Percentiles rank a stretch among this genome's conserved stretches.
Conservation (phyloP, 2,329 filamentous ascomycete species). For the Colletotrichum tropicale region DNA sequence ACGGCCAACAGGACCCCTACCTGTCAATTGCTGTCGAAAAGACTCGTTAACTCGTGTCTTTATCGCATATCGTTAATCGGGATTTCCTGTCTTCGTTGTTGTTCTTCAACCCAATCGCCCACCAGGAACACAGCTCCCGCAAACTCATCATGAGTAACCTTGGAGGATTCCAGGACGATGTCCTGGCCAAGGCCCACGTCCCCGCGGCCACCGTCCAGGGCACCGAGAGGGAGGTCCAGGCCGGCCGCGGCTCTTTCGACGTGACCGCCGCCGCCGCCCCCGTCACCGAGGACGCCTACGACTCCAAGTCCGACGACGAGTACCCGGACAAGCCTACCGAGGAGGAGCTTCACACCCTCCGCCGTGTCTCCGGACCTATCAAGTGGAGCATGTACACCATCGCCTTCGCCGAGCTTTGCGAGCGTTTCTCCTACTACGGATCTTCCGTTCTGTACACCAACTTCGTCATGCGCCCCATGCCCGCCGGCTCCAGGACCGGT, state of each 20-base stretch:
- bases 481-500: conserved; percentile 58
- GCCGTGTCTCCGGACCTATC: conserved; percentile 67
- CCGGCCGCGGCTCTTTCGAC: conserved; percentile 23
- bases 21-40: conserved; percentile 16
- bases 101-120: not conserved
- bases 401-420: conserved; percentile 75
- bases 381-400: conserved; percentile 72
- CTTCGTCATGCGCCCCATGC: conserved; percentile 63
- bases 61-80: not conserved
- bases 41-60: conserved; percentile 21
- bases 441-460: conserved; percentile 72
- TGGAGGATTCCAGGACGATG: conserved; percentile 20
- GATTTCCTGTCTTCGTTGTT: not conserved
- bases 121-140: not conserved
- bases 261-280: conserved; percentile 24
- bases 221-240: conserved; percentile 22
- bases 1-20: not conserved
- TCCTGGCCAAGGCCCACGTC: conserved; percentile 25
- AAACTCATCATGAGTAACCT: conserved; percentile 21
- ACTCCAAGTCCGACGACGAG: conserved; percentile 29
- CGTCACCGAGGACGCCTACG: conserved; percentile 23
- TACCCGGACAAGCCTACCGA: conserved; percentile 56
- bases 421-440: conserved; percentile 81
- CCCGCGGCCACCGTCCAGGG: conserved; percentile 22
- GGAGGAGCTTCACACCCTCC: conserved; percentile 66